Base-by-base conservation (phyloP, 768 basidiomycete genomes). In the Chalciporus piperatus region DNA sequence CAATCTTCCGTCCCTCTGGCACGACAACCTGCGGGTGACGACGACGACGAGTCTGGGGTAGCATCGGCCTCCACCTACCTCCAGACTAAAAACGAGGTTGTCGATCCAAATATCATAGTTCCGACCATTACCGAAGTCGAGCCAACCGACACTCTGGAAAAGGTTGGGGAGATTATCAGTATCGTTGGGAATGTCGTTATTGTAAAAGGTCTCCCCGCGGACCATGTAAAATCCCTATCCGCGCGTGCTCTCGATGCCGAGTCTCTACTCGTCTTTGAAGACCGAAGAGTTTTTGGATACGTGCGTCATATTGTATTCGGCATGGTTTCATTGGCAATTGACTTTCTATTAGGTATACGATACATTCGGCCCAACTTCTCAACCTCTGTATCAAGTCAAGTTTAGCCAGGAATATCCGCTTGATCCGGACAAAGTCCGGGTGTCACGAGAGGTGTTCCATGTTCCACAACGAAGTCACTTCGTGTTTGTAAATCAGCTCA, bases 341-440 rank as follows among this genome's bases (percentile, higher is more conserved):
- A 45, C 28, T 45, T 62, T 55, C 52, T 66, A 9, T 13, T 9
- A 95, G 92, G 76, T 98, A 47, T 90, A 87, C 64, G 96, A 98
- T 71, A 97, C 95, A 0, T 98, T 98, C 70, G 96, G 96, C 10
- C 93, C 96, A 3, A 92, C 95, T 9, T 78, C 81, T 17, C 86
- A 90, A 52, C 96, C 96, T 6, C 73, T 96, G 51, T 98, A 98
- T 65, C 88, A 92, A 59, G 76, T 98, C 56, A 85, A 84, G 61
- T 92, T 95, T 69, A 87, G 78, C 58, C 73, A 82, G 32, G 65
- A 75, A 3, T 85, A 83, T 59, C 81, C 87, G 5, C 66, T 89
- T 40, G 76, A 89, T 62, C 63, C 71, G 12, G 74, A 79, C 48
- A 79, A 78, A 60, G 76, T 87, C 38, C 68, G 69, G 49, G 54